phyloP scores from a whole-genome alignment of 2,329 filamentous ascomycete species.

The Gyromitra esculenta region DNA sequence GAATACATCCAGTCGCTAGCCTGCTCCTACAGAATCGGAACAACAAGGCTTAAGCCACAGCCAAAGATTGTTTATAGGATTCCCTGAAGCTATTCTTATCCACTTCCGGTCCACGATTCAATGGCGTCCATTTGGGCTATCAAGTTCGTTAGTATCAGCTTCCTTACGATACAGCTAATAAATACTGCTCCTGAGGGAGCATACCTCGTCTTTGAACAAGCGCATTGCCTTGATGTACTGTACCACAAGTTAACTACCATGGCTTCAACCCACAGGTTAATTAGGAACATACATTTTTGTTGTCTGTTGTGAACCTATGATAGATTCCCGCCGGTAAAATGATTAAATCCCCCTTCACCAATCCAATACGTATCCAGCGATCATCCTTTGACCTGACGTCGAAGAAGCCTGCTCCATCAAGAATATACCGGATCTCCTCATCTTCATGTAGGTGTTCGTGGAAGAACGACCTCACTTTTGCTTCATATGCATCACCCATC shows the following conservation, averaged over 20 bases:
- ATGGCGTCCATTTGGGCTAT: constrained; percentile 89
- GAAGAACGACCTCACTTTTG: constrained; percentile 94
- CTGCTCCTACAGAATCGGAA: constrained; percentile 4
- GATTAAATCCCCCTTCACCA: constrained; percentile 89
- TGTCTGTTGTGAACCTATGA: constrained; percentile 95
- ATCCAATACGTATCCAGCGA: constrained; percentile 84
- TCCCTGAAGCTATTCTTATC: constrained; percentile 81
- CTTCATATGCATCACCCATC: constrained; percentile 88
- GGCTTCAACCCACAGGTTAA: background rate
- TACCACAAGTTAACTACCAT: constrained; percentile 31
- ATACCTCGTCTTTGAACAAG: constrained; percentile 87
- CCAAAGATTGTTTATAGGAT: constrained; percentile 72
- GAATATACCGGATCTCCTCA: constrained; percentile 95
- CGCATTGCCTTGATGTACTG: constrained; percentile 96
- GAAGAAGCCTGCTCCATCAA: constrained; percentile 88
- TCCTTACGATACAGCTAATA: background rate
- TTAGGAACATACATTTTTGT: constrained; percentile 76
- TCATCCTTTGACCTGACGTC: constrained; percentile 84
- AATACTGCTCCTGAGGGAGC: constrained; percentile 7
- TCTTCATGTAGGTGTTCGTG: constrained; percentile 96
- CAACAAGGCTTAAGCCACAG: constrained; percentile 30
- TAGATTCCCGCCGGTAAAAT: constrained; percentile 96
- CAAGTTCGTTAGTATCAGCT: constrained; percentile 12
- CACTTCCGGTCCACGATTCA: constrained; percentile 81
- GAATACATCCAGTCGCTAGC: constrained; percentile 2